Conservation (phyloP, 495 filamentous ascomycete species). For the Letharia columbiana region DNA sequence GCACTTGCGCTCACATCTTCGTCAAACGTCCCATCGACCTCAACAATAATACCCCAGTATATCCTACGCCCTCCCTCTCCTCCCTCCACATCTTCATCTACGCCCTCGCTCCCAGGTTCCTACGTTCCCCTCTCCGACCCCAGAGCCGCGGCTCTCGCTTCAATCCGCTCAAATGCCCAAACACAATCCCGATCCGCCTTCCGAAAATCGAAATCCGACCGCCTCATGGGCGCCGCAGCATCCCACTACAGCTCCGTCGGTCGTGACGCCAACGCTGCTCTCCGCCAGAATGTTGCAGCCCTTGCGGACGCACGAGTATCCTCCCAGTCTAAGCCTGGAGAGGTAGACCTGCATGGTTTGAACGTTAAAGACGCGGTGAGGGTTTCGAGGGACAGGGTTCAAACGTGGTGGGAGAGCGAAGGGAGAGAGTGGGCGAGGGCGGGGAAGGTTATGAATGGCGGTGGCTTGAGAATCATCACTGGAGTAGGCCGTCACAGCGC, state of each 20-base stretch:
- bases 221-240: constrained; percentile 55
- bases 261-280: constrained; percentile 42
- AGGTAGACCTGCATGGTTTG: constrained; percentile 78
- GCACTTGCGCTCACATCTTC: constrained; percentile 41
- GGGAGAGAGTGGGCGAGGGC: constrained; percentile 40
- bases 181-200: constrained; percentile 52
- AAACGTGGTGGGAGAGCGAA: constrained; percentile 70
- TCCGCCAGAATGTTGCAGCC: constrained; percentile 22
- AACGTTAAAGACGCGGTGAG: constrained; percentile 68
- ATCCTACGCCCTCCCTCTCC: constrained; percentile 22
- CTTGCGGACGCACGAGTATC: constrained; percentile 54
- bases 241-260: constrained; percentile 56
- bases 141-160: constrained; percentile 31
- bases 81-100: background rate
- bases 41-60: constrained; percentile 33
- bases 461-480: constrained; percentile 64
- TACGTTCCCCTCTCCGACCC: constrained; percentile 7
- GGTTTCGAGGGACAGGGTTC: constrained; percentile 59
- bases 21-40: constrained; percentile 31
- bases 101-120: background rate
- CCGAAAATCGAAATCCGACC: constrained; percentile 56
- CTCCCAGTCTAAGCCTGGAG: constrained; percentile 44
- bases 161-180: constrained; percentile 42
- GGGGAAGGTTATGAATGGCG: constrained; percentile 21
- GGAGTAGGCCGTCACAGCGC: constrained; percentile 71